Evolutionary conservation across 257 asterid species (phyloP), one percentile per base, ranked within the genome.

Genomic region (Salvia hispanica): DNA sequence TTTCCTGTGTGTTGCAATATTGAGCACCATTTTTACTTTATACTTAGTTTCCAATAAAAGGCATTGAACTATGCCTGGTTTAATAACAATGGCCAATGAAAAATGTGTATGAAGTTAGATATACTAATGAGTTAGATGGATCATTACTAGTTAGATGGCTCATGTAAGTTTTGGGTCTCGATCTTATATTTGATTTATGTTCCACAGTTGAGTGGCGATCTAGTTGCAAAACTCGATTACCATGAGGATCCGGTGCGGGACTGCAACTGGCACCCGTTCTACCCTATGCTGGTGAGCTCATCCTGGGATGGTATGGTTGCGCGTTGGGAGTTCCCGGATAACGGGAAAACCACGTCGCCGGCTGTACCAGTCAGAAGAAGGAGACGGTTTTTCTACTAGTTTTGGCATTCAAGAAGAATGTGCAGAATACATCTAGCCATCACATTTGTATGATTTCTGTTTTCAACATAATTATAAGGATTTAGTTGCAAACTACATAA

Each of bases 181-280:
- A 43, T 40, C 42, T 40, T 18, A 37, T 42, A 61, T 66, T 48
- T 21, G 37, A 11, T 58, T 72, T 45, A 16, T 16, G 56, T 33
- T 53, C 47, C 55, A 56, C 60, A 93, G 99, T 81, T 88, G 73
- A 90, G 85, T 64, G 90, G 96, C 14, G 67, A 21, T 48, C 84
- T 69, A 76, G 95, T 84, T 28, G 89, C 86, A 11, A 85, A 72
- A 67, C 95, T 93, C 25, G 90, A 84, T 55, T 93, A 72, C 80
- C 99, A 93, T 21, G 83, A 84, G 21, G 95, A 78, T 61, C 84
- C 92, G 0, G 91, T 90, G 6, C 77, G 99, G 44, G 99, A 93
- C 83, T 90, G 97, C 84, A 88, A 79, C 63, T 93, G 97, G 97
- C 99, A 90, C 77, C 99, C 99, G 6, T 77, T 55, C 80, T 75